Evolutionary conservation across 2,329 filamentous ascomycete genomes (phyloP), one percentile per base, ranked within the genome.

Genomic region (Pseudocercospora fijiensis): DNA sequence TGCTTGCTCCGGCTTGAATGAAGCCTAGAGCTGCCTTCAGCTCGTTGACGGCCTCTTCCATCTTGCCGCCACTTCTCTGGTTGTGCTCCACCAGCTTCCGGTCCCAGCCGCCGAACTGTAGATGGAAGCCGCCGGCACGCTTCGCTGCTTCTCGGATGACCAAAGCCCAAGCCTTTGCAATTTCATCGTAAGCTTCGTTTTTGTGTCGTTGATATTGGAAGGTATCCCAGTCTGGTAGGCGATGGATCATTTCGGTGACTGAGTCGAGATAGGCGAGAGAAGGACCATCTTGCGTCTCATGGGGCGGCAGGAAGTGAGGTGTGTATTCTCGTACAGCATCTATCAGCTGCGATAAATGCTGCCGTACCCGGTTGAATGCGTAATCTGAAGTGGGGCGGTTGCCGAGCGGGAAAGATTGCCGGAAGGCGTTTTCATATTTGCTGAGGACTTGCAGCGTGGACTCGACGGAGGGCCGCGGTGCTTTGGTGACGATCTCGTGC

Each of bases 291-390:
- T 97, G 93, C 1, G 86, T 83, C 79, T 99, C 95, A 73, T 90
- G 90, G 0, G 95, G 95, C 11, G 95, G 95, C 2, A 99, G 86
- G 73, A 96, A 99, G 76, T 98, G 92, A 3, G 92, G 92, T 0
- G 93, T 98, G 75, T 96, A 99, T 75, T 99, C 95, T 76, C 90
- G 89, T 51, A 99, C 84, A 49, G 95, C 92, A 64, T 97, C 92
- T 64, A 97, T 86, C 24, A 99, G 85, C 63, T 91, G 88, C 26
- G 87, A 81, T 18, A 98, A 83, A 41, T 90, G 86, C 68, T 93
- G 90, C 71, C 90, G 91, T 60, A 98, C 91, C 71, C 95, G 88
- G 76, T 97, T 96, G 77, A 97, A 99, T 57, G 92, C 89, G 79
- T 98, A 98, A 76, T 98, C 94, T 47, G 92, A 92, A 63, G 88